Evolutionary conservation across 768 basidiomycete genomes (phyloP).

Genomic region (Phlegmacium glaucopus): DNA sequence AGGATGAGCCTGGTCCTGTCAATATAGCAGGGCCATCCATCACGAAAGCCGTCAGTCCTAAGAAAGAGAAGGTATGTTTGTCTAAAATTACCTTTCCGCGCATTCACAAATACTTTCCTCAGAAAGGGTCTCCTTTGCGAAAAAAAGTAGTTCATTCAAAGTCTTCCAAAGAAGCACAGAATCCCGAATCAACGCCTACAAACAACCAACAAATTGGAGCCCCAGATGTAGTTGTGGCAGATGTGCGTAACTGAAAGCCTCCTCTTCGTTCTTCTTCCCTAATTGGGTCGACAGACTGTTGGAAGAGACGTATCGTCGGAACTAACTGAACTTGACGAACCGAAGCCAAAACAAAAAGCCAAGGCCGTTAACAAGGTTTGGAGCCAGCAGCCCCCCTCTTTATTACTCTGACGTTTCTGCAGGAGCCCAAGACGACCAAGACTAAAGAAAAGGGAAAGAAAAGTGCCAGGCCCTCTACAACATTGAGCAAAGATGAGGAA

Average conservation of each 20-base stretch:
- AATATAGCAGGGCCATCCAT: slow-evolving; percentile 7
- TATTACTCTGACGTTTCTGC: not conserved
- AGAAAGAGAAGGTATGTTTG: slow-evolving; percentile 3
- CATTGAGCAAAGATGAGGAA: slow-evolving; percentile 61
- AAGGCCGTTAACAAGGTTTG: slow-evolving; percentile 28
- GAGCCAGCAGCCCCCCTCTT: not conserved
- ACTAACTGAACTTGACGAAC: slow-evolving; percentile 55
- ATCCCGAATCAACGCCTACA: too few species aligned
- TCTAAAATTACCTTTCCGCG: not conserved
- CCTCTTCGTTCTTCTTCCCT: too few species aligned
- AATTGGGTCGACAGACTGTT: too few species aligned
- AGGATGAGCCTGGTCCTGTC: slow-evolving; percentile 17
- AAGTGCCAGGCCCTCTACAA: slow-evolving; percentile 28
- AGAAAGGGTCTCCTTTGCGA: too few species aligned
- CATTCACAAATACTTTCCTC: too few species aligned
- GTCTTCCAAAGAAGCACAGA: too few species aligned
- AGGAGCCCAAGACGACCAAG: slow-evolving; percentile 11
- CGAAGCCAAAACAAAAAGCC: slow-evolving; percentile 39
- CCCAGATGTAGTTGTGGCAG: too few species aligned
- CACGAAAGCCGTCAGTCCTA: not conserved
- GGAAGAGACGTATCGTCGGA: slow-evolving; percentile 29
- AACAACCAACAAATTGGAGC: too few species aligned
- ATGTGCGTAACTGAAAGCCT: too few species aligned
- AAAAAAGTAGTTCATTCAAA: too few species aligned
- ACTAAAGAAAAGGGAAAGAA: slow-evolving; percentile 27